These are phyloP conservation scores for Paecilomyces sp. DNA, from an alignment of 2,329 filamentous ascomycete genomes.

Conservation along the genomic window DNA sequence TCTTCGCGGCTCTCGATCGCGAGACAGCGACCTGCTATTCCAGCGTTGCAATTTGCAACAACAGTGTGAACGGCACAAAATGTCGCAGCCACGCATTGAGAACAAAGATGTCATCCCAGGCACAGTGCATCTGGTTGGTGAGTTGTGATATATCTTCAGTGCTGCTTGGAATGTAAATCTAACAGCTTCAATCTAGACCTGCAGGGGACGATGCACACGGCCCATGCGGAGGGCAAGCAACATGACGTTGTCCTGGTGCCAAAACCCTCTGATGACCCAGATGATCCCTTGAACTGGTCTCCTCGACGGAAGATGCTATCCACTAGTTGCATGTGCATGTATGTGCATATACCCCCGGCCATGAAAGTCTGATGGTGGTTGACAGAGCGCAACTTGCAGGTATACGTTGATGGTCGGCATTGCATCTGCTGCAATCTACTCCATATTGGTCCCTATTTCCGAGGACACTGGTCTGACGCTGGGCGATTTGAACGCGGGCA, in stretches of 20 bases:
- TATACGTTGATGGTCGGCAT: constrained; percentile 23
- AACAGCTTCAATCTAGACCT: neutral
- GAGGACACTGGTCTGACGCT: constrained; percentile 37
- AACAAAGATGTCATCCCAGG: constrained; percentile 17
- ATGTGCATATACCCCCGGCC: neutral
- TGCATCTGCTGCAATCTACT: constrained; percentile 23
- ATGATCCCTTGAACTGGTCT: constrained; percentile 35
- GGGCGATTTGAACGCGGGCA: constrained; percentile 40
- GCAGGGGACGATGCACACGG: neutral
- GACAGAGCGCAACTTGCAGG: neutral
- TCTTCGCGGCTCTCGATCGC: neutral
- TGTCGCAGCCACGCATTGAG: neutral
- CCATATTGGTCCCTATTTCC: constrained; percentile 31
- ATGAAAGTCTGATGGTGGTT: neutral
- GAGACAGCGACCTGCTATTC: neutral
- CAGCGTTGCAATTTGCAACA: neutral
- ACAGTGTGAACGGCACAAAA: neutral
- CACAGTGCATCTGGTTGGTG: constrained; percentile 30
- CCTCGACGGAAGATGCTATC: constrained; percentile 23
- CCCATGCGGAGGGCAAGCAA: constrained; percentile 3
- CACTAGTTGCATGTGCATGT: constrained; percentile 25
- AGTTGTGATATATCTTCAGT: constrained; percentile 12
- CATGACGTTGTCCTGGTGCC: constrained; percentile 27
- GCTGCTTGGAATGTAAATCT: constrained; percentile 7
- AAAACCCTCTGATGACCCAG: constrained; percentile 29